A percentile compares a stretch with the other conserved stretches of the same genome.
Conservation (phyloP, 305 asterid species). For the Solanum hybrid region DNA sequence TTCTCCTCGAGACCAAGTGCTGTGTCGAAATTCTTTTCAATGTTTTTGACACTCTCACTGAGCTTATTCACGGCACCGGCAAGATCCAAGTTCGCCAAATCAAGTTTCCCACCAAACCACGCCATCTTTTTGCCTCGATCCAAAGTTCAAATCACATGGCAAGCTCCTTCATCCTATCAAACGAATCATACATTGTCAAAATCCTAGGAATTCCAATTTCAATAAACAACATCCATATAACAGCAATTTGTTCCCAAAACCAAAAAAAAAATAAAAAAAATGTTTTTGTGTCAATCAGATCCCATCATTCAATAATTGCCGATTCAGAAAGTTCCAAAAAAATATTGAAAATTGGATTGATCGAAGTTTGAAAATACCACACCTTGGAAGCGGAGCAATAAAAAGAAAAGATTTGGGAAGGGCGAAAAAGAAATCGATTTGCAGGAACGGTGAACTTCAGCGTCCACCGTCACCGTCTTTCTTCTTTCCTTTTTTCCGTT, state of each 20-base stretch:
- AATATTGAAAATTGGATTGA: background rate
- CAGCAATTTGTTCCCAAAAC: background rate
- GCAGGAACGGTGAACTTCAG: background rate
- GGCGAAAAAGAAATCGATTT: background rate
- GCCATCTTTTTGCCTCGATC: constrained; percentile 34
- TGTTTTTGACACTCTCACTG: constrained; percentile 76
- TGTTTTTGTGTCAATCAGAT: background rate
- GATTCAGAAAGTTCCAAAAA: background rate
- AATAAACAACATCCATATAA: background rate
- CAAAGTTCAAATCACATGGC: constrained; percentile 18
- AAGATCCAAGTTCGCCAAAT: constrained; percentile 61
- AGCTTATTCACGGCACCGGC: constrained; percentile 76
- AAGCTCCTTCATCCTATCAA: constrained; percentile 26
- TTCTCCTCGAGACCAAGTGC: constrained; percentile 77
- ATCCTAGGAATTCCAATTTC: background rate
- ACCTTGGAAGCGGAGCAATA: background rate
- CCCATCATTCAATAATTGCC: background rate
- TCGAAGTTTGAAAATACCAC: background rate
- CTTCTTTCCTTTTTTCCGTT: background rate
- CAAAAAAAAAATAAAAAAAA: background rate
- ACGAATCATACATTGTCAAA: background rate
- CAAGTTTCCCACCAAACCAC: constrained; percentile 68
- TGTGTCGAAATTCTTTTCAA: constrained; percentile 75
- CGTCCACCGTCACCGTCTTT: constrained; percentile 2
- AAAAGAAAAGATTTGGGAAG: background rate